Evolutionary conservation across 495 filamentous ascomycete genomes (phyloP), one percentile per base, ranked within the genome.

Genomic region (Aspergillus taichungensis): DNA sequence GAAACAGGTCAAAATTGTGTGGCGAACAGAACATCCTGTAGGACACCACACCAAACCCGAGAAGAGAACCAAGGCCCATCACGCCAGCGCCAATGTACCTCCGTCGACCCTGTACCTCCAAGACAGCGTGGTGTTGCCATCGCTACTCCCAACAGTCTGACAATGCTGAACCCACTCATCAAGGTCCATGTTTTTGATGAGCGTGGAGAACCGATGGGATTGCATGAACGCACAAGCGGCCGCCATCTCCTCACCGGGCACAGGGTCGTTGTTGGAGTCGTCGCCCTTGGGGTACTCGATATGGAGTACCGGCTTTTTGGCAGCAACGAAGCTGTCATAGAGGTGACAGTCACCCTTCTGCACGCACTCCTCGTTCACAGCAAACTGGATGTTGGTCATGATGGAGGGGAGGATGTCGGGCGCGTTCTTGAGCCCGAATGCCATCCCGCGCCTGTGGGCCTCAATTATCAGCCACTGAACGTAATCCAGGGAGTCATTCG

Each of bases 321-420:
- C 72, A 8, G 67, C 50, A 18, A 77, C 67, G 52, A 86, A 86
- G 13, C 74, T 58, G 2, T 61, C 55, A 51, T 77, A 84, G 2
- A 56, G 66, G 27, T 64, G 64, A 49, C 82, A 86, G 50, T 82
- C 78, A 6, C 66, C 47, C 37, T 76, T 74, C 55, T 78, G 56
- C 4, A 74, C 76, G 55, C 84, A 88, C 59, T 87, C 77, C 67
- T 88, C 84, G 59, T 87, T 85, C 37, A 88, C 81, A 10, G 66
- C 69, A 68, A 82, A 88, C 48, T 86, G 72, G 53, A 82, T 75
- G 2, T 74, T 63, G 7, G 57, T 50, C 4, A 86, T 55, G 0
- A 84, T 78, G 0, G 63, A 49, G 18, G 65, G 53, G 35, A 87
- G 74, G 43, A 88, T 79, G 11, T 62, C 69, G 1, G 67, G 75